A percentile compares a stretch with the other conserved stretches of the same genome.
Conservation (phyloP, 306 rosid species). For the Trifolium subterraneum region DNA sequence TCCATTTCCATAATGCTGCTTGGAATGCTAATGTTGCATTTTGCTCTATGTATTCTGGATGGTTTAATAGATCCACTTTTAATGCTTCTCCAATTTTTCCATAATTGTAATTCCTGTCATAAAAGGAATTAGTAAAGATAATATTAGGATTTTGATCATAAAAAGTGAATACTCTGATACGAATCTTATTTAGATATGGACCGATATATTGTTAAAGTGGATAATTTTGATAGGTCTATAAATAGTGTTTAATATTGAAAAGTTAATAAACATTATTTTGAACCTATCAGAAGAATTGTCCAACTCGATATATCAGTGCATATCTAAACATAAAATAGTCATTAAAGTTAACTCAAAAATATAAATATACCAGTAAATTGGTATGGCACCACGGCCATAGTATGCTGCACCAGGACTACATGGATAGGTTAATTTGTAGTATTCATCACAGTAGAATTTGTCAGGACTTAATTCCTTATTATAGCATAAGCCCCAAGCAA, state of each 20-base stretch:
- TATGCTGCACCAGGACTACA: conserved; percentile 88
- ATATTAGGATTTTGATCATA: conserved; percentile 4
- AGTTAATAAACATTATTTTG: too few relatives aligned
- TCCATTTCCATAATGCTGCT: conserved; percentile 89
- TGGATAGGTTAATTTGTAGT: conserved; percentile 80
- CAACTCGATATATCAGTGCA: too few relatives aligned
- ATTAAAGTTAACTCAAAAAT: too few relatives aligned
- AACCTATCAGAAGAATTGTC: too few relatives aligned
- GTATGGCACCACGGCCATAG: conserved; percentile 97
- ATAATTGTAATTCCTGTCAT: conserved; percentile 84
- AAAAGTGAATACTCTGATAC: background rate
- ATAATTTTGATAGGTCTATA: too few relatives aligned
- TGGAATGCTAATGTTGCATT: conserved; percentile 92
- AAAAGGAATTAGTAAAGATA: conserved; percentile 32
- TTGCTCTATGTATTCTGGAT: conserved; percentile 93
- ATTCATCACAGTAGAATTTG: conserved; percentile 84
- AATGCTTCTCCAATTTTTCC: conserved; percentile 78
- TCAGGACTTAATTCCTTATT: conserved; percentile 93
- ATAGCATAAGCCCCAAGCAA: conserved; percentile 98
- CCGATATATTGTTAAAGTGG: too few relatives aligned
- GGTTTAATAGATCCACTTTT: conserved; percentile 75
- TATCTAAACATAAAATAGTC: too few relatives aligned
- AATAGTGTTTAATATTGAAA: too few relatives aligned
- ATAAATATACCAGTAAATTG: conserved; percentile 76
- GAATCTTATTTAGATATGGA: too few relatives aligned